Percentiles rank a stretch among this genome's conserved stretches.
These are phyloP conservation scores for Aspergillus fijiensis DNA, from an alignment of 2,329 filamentous ascomycete genomes.

Conservation along the genomic window DNA sequence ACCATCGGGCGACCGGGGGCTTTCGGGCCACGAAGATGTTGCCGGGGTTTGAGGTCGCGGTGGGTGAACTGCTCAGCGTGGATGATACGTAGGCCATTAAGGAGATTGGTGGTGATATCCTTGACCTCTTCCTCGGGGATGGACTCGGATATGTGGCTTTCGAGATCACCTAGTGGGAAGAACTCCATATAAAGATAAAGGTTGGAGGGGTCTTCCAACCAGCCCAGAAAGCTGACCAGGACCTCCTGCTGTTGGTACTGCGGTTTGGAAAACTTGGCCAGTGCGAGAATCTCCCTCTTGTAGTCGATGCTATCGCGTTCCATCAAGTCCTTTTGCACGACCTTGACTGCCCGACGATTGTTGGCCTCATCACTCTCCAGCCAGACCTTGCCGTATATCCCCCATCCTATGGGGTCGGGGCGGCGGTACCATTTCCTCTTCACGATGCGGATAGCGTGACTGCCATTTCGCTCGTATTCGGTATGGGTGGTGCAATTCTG, in stretches of 20 bases:
- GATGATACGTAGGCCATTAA: neutral
- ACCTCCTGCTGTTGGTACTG: conserved; percentile 3
- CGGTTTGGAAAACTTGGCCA: neutral
- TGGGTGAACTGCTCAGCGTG: neutral
- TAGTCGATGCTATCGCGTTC: neutral
- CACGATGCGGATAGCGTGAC: neutral
- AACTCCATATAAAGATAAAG: conserved; percentile 1
- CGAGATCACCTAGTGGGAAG: neutral
- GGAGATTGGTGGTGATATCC: neutral
- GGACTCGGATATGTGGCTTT: neutral
- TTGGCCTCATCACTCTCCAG: neutral
- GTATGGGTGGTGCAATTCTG: neutral
- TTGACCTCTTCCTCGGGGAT: neutral
- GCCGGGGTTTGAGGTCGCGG: neutral
- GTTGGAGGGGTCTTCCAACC: neutral
- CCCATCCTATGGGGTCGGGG: neutral
- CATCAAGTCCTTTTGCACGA: neutral
- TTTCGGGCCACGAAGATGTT: neutral
- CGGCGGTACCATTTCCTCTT: neutral
- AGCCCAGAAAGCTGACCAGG: neutral
- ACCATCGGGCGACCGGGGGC: neutral
- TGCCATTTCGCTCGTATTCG: neutral
- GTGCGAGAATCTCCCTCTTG: neutral
- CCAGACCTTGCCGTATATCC: neutral
- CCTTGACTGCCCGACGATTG: neutral